Evolutionary conservation across 176 grass and related monocot species (phyloP), one percentile per base, ranked within the genome.

Genomic region (Saccharum officinarum): DNA sequence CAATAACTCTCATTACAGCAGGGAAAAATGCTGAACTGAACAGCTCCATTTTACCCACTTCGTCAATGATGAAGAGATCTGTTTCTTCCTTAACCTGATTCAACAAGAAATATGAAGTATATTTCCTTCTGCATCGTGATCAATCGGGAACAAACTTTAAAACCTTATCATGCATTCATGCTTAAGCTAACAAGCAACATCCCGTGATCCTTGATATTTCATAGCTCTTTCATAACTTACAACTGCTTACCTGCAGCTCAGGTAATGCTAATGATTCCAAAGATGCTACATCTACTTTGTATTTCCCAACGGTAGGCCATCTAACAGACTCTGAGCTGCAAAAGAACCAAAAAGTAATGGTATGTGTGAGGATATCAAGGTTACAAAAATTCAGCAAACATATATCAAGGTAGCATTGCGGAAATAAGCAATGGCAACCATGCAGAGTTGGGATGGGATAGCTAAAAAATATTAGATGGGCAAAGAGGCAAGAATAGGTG

Each of bases 31-130:
- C n/a, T 62, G 93, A 84, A 91, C 91, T 92, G 79, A 90, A 96
- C 31, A 99, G 64, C 76, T 99, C 97, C 97, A 96, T 99, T 83
- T 99, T 96, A 67, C 94, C 97, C 55, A 96, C 93, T 92, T 99
- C 97, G 79, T 96, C 97, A 57, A 99, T 88, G 69, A 96, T 82
- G 75, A 99, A 99, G 59, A 96, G 91, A 94, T 99, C 88, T 10
- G 79, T 92, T 31, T 79, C 92, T 71, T 92, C 86, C 69, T 92
- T 91, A 59, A 99, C 82, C 93, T 98, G 96, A 83, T 23, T 44
- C 44, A 82, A 94, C n/a, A 84, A 76, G 42, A 82, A 82, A 75
- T 69, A 61, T 34, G 25, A 71, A 75, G 42, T 46, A 30, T 46
- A 38, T 61, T 60, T 46, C 39, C 37, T 57, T 59, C 61, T 45